Base-by-base conservation (phyloP, 148 eudicot genomes). In the Amaranthus cruentus region DNA sequence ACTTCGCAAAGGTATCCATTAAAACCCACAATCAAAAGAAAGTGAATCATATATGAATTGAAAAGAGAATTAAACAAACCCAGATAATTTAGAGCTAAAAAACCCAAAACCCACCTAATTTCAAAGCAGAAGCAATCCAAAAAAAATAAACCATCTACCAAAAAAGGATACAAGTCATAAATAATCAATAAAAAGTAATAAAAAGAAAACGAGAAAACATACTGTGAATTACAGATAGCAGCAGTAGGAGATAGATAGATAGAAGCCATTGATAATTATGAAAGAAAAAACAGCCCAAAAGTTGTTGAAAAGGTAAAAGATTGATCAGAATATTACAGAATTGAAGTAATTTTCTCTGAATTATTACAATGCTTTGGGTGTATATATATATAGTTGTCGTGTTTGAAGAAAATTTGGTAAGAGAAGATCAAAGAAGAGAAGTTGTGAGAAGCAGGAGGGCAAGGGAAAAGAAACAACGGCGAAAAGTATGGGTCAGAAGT, bases 151-250 rank as follows among this genome's bases (percentile, higher is more conserved):
- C 0, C 38, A 28, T 28, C 38, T 28, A 1, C 38, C 15, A 57
- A 48, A 43, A 55, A 3, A 15, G 58, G 14, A 5, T 6, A 55
- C 6, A 55, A 70, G 3, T 18, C 8, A 55, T 6, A 57, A 71
- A n/a, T 47, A n/a, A n/a, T 10, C n/a, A 58, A 71, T 54, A 15
- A 8, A 72, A 55, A 0, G 4, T 71, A 47, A 69, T 21, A 14
- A 59, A 2, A 1, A 61, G 9, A 6, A 12, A 18, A 75, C 62
- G 57, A 18, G 12, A 52, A 5, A 47, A 51, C 84, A 69, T 70
- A 91, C 96, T 86, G 79, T 11, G 91, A 76, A 65, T 59, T 77
- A 72, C 83, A 73, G 18, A 89, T 77, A 76, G 84, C 44, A 54
- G 87, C 79, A 38, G 89, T 66, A 44, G 86, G 66, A 81, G 86